phyloP scores from a whole-genome alignment of 106 monocot species.

The Dendrobium huoshanense region DNA sequence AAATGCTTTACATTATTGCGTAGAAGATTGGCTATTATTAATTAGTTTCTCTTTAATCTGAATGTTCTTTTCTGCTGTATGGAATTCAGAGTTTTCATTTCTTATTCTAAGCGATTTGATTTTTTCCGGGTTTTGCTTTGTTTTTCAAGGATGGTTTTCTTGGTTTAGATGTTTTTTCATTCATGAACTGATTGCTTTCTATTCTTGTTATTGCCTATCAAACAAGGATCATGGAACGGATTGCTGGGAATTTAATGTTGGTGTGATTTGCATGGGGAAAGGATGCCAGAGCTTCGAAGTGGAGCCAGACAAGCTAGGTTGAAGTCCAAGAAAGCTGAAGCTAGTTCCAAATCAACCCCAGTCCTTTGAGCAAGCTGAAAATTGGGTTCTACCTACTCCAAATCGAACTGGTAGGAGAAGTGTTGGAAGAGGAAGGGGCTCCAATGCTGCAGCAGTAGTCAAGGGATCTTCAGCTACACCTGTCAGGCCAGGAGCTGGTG shows the following conservation, averaged over 20 bases:
- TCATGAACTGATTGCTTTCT: constrained; percentile 2
- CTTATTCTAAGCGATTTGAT: not conserved
- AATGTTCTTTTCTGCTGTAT: not conserved
- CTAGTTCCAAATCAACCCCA: constrained; percentile 32
- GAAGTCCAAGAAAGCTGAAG: constrained; percentile 70
- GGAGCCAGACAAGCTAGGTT: constrained; percentile 90
- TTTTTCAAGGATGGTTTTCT: not conserved
- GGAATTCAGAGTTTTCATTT: not conserved
- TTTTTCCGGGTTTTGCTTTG: not conserved
- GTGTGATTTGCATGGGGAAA: constrained; percentile 84
- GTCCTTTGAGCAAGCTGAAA: constrained; percentile 47
- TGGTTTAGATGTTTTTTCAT: not conserved
- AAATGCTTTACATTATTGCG: not conserved
- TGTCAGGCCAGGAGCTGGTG: constrained; percentile 39
- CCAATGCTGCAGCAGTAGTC: constrained; percentile 46
- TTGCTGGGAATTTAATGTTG: constrained; percentile 25
- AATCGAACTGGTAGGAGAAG: constrained; percentile 57
- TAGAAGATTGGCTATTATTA: not conserved
- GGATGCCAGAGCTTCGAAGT: constrained; percentile 98
- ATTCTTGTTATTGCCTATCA: not conserved
- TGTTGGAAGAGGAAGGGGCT: constrained; percentile 71
- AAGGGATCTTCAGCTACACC: constrained; percentile 41
- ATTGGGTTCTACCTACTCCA: constrained; percentile 30
- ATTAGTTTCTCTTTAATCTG: not conserved
- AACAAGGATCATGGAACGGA: constrained; percentile 26